Evolutionary conservation across 2,329 filamentous ascomycete genomes (phyloP), one percentile per base, ranked within the genome.

Genomic region (Ophiostoma ips): DNA sequence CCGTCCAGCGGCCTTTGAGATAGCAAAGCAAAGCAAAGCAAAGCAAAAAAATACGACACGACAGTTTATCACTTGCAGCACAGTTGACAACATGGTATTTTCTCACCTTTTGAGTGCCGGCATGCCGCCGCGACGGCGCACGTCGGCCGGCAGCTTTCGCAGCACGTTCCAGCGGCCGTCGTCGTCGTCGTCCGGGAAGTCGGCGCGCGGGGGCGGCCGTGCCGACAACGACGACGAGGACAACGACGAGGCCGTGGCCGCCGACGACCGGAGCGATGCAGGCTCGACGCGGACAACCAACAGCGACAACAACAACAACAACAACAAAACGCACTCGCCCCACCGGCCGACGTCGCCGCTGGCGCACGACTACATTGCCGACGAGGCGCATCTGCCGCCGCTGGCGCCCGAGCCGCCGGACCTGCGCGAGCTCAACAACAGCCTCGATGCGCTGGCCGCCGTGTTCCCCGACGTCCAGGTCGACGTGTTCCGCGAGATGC

Each of bases 401-500:
- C 55, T 70, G 21, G 63, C 65, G 8, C 66, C 68, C 56, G 76
- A 81, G 53, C 68, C 74, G 34, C 74, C 76, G 36, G 76, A 87
- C 58, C 71, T 88, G 21, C 71, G 76, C 56, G 77, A 83, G 52
- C 72, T 90, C 46, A 90, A 90, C 66, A 70, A 71, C 47, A 75
- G 79, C 57, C 76, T 92, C 55, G 75, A 77, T 53, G 77, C 74
- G 12, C 74, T 92, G 40, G 77, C 79, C 19, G 77, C 77, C 45
- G 73, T 89, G 9, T 92, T 92, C 56, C 86, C 86, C 28, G 79
- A 89, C 63, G 71, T 89, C n/a, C 83, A 87, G 63, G 72, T 85
- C 53, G 84, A 89, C 57, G 85, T 89, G 16, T 87, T 92, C 61
- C 77, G 85, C 41, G 85, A 90, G 68, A 84, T 92, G 76, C 76